Percentiles rank a stretch among this genome's conserved stretches.
Evolutionary conservation across 495 filamentous ascomycete species (phyloP).

Genomic region (Choiromyces venosus): DNA sequence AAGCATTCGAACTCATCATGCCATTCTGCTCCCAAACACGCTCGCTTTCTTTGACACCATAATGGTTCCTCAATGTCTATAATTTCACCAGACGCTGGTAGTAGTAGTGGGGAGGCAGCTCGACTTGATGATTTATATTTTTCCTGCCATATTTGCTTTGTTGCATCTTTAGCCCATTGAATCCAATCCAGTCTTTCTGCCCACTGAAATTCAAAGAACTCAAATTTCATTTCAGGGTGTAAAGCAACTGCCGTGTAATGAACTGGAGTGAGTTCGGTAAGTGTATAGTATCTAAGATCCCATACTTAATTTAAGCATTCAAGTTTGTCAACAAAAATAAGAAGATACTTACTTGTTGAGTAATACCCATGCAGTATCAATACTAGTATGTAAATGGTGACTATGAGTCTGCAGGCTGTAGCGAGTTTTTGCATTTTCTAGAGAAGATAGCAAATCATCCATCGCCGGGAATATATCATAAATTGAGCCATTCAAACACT

Average conservation of each 20-base stretch:
- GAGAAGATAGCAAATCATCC: too few species aligned
- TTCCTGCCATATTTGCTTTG: not conserved
- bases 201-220: conserved; percentile 1
- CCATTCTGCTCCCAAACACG: not conserved
- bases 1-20: not conserved
- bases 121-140: not conserved
- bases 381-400: too few species aligned
- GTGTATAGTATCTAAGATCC: not conserved
- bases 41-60: not conserved
- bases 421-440: too few species aligned
- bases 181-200: not conserved
- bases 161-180: not conserved
- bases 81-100: not conserved
- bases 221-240: conserved; percentile 1
- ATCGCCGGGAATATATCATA: too few species aligned
- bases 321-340: not conserved
- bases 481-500: too few species aligned
- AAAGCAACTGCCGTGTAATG: not conserved
- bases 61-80: not conserved
- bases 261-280: not conserved
- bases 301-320: too few species aligned
- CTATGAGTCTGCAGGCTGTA: too few species aligned
- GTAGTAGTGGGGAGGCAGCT: not conserved
- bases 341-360: not conserved
- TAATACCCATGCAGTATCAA: not conserved